A percentile compares a stretch with the other conserved stretches of the same genome.
These are phyloP conservation scores for Calonectria hawksworthii DNA, from an alignment of 2,329 filamentous ascomycete genomes.

Conservation along the genomic window DNA sequence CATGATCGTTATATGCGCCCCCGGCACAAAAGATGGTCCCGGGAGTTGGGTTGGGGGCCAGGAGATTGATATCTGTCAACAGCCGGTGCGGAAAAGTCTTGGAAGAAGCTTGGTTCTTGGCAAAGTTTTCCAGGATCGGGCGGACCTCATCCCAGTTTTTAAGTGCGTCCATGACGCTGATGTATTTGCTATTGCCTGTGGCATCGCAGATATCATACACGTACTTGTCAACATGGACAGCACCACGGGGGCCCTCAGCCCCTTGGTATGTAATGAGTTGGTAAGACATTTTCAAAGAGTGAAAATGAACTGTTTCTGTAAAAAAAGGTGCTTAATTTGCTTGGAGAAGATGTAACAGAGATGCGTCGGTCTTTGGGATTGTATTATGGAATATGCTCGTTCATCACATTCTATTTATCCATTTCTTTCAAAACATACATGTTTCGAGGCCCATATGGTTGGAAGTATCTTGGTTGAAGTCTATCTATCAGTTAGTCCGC, in stretches of 20 bases:
- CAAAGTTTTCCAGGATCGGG: background rate
- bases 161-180: background rate
- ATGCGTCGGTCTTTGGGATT: too few relatives aligned
- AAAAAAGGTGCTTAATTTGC: too few relatives aligned
- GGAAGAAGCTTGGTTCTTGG: background rate
- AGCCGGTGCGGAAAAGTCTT: background rate
- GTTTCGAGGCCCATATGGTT: too few relatives aligned
- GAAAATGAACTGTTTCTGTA: too few relatives aligned
- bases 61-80: background rate
- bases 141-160: background rate
- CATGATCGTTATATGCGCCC: background rate
- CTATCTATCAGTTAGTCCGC: too few relatives aligned
- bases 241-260: background rate
- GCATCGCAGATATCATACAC: background rate
- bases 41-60: background rate
- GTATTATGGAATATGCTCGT: too few relatives aligned
- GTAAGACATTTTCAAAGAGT: too few relatives aligned
- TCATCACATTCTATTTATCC: too few relatives aligned
- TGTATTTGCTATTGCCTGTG: background rate
- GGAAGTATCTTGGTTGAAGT: too few relatives aligned
- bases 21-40: background rate
- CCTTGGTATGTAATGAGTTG: background rate
- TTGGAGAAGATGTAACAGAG: too few relatives aligned
- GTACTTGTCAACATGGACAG: background rate
- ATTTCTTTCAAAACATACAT: too few relatives aligned